Conservation (phyloP, 192 early-diverging fungal genomes). For the Rhizophagus sp. region DNA sequence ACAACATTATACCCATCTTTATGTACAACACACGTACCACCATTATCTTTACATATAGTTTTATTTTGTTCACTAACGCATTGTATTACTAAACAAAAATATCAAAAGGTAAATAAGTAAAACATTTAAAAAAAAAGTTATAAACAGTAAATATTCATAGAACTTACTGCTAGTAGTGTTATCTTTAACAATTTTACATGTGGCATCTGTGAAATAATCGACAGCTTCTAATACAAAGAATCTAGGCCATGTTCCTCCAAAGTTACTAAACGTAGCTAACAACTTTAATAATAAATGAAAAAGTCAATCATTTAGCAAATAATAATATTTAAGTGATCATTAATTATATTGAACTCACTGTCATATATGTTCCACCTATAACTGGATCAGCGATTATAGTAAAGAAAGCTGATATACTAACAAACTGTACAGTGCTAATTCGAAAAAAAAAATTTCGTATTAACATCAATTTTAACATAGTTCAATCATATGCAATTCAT, state of each 20-base stretch:
- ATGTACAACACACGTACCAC: constrained; percentile 66
- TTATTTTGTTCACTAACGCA: constrained; percentile 70
- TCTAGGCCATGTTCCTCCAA: constrained; percentile 96
- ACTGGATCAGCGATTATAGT: constrained; percentile 93
- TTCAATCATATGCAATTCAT: constrained; percentile 2
- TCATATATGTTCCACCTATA: constrained; percentile 91
- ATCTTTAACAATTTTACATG: constrained; percentile 57
- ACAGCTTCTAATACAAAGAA: constrained; percentile 92
- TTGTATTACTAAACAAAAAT: constrained; percentile 41
- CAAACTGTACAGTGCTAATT: constrained; percentile 86
- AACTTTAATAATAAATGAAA: constrained; percentile 40
- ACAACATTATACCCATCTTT: constrained; percentile 92
- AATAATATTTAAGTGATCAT: neutral
- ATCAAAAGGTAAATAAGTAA: neutral
- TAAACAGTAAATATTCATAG: neutral
- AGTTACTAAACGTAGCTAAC: constrained; percentile 92
- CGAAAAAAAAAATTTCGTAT: constrained; percentile 11
- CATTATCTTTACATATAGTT: constrained; percentile 56
- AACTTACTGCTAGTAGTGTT: constrained; percentile 15
- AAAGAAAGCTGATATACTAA: constrained; percentile 93
- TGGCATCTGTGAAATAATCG: constrained; percentile 83
- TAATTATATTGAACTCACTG: constrained; percentile 45
- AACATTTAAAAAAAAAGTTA: neutral
- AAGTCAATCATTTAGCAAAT: neutral
- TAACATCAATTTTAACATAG: neutral